Percentiles rank a stretch among this genome's conserved stretches.
Conservation (phyloP, 2,329 filamentous ascomycete species). For the Nothophaeocryptopus gaeumannii region DNA sequence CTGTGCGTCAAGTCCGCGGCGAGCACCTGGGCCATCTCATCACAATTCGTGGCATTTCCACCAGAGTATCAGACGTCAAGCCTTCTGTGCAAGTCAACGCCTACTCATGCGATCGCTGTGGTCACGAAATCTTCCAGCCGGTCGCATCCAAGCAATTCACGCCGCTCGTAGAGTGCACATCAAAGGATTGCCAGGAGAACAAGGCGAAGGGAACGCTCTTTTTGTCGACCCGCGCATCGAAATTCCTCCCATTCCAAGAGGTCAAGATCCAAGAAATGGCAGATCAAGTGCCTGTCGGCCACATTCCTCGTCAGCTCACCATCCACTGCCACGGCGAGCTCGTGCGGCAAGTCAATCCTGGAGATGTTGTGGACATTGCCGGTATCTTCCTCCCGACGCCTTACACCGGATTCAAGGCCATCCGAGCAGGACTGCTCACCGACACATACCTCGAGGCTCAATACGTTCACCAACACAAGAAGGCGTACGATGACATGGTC, state of each 20-base stretch:
- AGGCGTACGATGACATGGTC: constrained; percentile 89
- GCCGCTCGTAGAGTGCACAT: constrained; percentile 82
- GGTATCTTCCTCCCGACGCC: constrained; percentile 96
- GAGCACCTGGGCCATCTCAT: constrained; percentile 92
- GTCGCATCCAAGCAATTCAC: constrained; percentile 87
- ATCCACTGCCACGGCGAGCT: constrained; percentile 84
- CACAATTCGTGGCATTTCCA: constrained; percentile 89
- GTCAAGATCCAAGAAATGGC: constrained; percentile 98
- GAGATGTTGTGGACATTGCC: constrained; percentile 88
- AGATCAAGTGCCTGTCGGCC: constrained; percentile 97
- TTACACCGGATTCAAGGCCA: constrained; percentile 98
- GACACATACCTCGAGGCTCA: constrained; percentile 97
- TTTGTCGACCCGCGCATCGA: constrained; percentile 90
- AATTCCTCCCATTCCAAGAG: constrained; percentile 96
- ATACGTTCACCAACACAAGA: constrained; percentile 92
- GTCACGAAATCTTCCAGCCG: constrained; percentile 96
- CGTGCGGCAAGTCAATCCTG: constrained; percentile 83
- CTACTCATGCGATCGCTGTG: constrained; percentile 95
- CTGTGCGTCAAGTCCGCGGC: constrained; percentile 89
- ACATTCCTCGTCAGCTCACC: constrained; percentile 89
- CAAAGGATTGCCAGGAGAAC: constrained; percentile 83
- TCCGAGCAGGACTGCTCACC: constrained; percentile 90
- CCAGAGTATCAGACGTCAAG: constrained; percentile 95
- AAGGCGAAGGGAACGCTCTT: constrained; percentile 92
- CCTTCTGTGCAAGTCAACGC: constrained; percentile 96